Evolutionary conservation across 441 rosid species (phyloP), one percentile per base, ranked within the genome.

Genomic region (Populus hybrid): DNA sequence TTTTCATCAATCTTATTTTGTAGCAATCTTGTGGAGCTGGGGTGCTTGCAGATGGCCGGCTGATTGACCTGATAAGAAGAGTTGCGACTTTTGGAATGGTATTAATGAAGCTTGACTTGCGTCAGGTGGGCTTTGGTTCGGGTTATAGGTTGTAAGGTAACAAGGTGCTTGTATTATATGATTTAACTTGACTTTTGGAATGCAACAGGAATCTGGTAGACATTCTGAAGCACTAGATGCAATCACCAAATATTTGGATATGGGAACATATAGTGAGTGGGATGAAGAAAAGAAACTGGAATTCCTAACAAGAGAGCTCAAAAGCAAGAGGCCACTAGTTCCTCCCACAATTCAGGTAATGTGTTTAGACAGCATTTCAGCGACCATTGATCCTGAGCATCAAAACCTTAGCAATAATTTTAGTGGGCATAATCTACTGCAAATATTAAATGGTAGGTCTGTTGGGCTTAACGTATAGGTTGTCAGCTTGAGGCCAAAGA

Each of bases 251-350:
- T 93, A 92, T 84, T 87, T 93, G 91, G 99, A 95, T 84, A 93
- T 95, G 93, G 99, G 97, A 79, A 84, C 90, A 10, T 95, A 90
- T 77, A 95, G 94, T 53, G 98, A 95, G 88, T 95, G 99, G 98
- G 89, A 92, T 80, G 99, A 95, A 85, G 97, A 90, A 70, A 90
- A 93, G 88, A 95, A 87, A 80, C 90, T 95, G 72, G 93, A 95
- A 73, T 93, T 95, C 83, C 84, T 95, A 75, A 88, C 92, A 1
- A 89, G 86, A 85, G 99, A 93, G 78, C 84, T 95, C 77, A 93
- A 95, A 84, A 94, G 95, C 78, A 95, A 95, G 87, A 87, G 99
- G 79, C 98, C 99, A 16, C 87, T 95, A 65, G 90, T 95, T 83
- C 98, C 98, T 72, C 90, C 88, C 79, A 83, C 87, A 69, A 93